Percentiles rank a stretch among this genome's conserved stretches.
These are phyloP conservation scores for Bryum argenteum DNA, from an alignment of 225 moss, liverwort and hornwort species.

Conservation along the genomic window DNA sequence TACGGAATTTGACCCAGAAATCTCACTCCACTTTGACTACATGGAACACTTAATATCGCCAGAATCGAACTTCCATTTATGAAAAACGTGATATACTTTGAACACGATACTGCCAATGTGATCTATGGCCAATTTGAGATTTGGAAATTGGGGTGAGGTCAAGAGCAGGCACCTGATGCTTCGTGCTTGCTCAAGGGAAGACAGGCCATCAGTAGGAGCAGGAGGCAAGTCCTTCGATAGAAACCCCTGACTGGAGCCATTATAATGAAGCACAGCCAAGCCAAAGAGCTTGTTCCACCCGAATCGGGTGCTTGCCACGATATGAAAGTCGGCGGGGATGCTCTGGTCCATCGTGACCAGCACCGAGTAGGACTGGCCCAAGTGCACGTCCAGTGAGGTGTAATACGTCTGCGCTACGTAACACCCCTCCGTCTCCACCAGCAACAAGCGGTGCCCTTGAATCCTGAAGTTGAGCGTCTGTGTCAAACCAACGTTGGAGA, in stretches of 20 bases:
- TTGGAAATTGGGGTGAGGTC: background rate
- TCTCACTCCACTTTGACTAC: no score
- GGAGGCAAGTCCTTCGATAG: constrained; percentile 32
- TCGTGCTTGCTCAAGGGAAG: constrained; percentile 50
- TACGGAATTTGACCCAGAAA: no score
- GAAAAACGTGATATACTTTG: no score
- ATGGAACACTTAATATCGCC: no score
- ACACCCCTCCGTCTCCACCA: constrained; percentile 60
- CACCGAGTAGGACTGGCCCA: constrained; percentile 60
- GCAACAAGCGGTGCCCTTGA: constrained; percentile 46
- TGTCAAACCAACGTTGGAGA: constrained; percentile 56
- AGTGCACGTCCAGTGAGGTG: constrained; percentile 48
- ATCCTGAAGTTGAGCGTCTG: constrained; percentile 53
- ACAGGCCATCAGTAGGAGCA: constrained; percentile 36
- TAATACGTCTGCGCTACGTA: constrained; percentile 51
- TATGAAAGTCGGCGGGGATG: constrained; percentile 47
- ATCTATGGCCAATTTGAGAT: no score
- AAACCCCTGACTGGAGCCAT: constrained; percentile 18
- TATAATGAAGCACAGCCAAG: constrained; percentile 49
- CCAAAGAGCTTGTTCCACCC: constrained; percentile 33
- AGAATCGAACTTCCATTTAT: no score
- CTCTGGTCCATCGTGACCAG: constrained; percentile 51
- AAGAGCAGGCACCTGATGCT: constrained; percentile 47
- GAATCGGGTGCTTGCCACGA: constrained; percentile 51
- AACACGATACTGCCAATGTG: no score